These are phyloP conservation scores for Aspergillus affinis DNA, from an alignment of 495 filamentous ascomycete genomes.

Conservation along the genomic window DNA sequence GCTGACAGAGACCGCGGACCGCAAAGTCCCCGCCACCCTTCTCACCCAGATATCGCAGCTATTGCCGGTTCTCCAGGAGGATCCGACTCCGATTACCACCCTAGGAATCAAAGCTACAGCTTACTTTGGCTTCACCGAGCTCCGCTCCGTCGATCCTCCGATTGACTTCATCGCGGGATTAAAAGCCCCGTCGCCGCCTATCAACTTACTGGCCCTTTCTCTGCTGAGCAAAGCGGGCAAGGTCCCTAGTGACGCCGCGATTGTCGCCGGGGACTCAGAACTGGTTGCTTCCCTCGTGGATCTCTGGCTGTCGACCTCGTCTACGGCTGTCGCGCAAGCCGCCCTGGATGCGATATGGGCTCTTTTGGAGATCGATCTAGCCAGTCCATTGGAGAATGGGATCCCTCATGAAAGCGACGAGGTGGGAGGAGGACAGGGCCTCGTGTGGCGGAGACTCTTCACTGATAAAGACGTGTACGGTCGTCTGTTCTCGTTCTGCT, in stretches of 20 bases:
- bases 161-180: constrained; percentile 53
- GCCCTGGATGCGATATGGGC: constrained; percentile 65
- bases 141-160: constrained; percentile 45
- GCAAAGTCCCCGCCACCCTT: constrained; percentile 38
- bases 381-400: constrained; percentile 40
- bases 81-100: constrained; percentile 49
- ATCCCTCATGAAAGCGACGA: constrained; percentile 35
- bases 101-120: constrained; percentile 39
- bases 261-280: constrained; percentile 63
- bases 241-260: constrained; percentile 60
- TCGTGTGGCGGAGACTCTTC: constrained; percentile 73
- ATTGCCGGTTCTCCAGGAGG: constrained; percentile 48
- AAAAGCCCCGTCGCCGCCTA: constrained; percentile 57
- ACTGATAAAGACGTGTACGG: constrained; percentile 64
- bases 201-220: constrained; percentile 69
- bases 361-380: constrained; percentile 66
- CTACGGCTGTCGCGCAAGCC: constrained; percentile 72
- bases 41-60: constrained; percentile 48
- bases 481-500: constrained; percentile 62
- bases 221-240: constrained; percentile 70
- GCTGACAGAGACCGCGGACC: constrained; percentile 37
- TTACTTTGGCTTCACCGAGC: constrained; percentile 44
- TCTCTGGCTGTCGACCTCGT: constrained; percentile 69
- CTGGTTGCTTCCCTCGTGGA: constrained; percentile 61
- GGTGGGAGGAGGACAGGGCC: constrained; percentile 57